These are phyloP conservation scores for Lenwebbia sp. DNA, from an alignment of 345 rosid genomes.

Conservation along the genomic window DNA sequence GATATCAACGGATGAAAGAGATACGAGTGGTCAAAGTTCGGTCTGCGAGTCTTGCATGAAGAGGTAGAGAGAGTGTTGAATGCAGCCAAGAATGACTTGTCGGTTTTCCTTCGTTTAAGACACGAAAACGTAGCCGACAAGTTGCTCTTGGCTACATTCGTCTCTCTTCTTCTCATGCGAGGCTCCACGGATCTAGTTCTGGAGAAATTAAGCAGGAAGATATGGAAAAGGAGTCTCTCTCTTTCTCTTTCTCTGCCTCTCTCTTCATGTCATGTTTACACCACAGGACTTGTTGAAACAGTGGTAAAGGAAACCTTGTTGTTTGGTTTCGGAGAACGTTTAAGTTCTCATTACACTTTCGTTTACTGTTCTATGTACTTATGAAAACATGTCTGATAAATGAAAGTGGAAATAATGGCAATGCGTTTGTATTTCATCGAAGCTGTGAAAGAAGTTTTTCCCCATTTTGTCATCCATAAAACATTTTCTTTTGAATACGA, in stretches of 20 bases:
- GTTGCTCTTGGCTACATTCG: slow-evolving; percentile 45
- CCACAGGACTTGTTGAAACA: background rate
- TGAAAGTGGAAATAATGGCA: background rate
- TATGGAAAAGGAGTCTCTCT: background rate
- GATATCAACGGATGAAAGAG: background rate
- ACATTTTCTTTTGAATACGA: background rate
- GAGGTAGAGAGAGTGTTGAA: slow-evolving; percentile 23
- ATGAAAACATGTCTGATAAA: background rate
- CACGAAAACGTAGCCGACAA: slow-evolving; percentile 16
- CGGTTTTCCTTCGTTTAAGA: slow-evolving; percentile 7
- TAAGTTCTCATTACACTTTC: background rate
- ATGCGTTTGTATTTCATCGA: background rate
- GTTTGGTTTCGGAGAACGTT: background rate
- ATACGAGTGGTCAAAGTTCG: background rate
- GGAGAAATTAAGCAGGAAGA: background rate
- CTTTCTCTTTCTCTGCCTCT: background rate
- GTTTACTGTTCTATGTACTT: background rate
- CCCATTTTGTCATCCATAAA: background rate
- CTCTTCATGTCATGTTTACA: background rate
- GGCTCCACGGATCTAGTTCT: background rate
- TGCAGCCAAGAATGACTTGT: slow-evolving; percentile 68
- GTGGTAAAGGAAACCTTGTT: background rate
- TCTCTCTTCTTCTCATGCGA: slow-evolving; percentile 43
- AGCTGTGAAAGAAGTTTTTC: background rate
- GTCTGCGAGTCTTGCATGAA: slow-evolving; percentile 5